Evolutionary conservation across 371 early-diverging fungal genomes (phyloP).

Genomic region (Actinomortierella wolfii): DNA sequence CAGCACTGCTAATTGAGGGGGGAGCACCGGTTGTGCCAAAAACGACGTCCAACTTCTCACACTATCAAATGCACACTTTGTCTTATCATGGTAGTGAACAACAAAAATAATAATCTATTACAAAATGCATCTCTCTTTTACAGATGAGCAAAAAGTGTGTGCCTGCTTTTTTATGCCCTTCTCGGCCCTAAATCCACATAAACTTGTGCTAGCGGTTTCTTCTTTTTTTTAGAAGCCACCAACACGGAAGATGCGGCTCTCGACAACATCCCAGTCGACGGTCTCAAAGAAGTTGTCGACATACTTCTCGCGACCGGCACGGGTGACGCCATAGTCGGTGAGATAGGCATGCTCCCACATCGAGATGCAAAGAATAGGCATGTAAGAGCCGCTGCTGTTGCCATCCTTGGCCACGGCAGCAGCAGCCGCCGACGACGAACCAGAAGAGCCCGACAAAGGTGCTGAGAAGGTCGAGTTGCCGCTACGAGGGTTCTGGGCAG

Average conservation of each 20-base stretch:
- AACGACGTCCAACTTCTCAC: too few relatives aligned
- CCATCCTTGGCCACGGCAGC: constrained; percentile 3
- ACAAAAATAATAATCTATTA: too few relatives aligned
- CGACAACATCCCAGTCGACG: constrained; percentile 57
- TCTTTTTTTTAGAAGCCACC: constrained; percentile 24
- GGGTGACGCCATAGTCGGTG: constrained; percentile 58
- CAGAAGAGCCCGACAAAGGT: constrained; percentile 6
- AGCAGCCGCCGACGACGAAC: constrained; percentile 5
- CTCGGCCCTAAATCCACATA: too few relatives aligned
- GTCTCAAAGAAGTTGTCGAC: constrained; percentile 59
- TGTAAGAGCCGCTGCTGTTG: constrained; percentile 28
- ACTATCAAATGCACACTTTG: too few relatives aligned
- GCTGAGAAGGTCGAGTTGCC: constrained; percentile 38
- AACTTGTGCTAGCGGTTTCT: too few relatives aligned
- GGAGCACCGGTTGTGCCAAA: too few relatives aligned
- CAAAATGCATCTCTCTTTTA: too few relatives aligned
- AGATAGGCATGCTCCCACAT: constrained; percentile 72
- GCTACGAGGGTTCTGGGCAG: constrained; percentile 35
- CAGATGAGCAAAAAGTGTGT: too few relatives aligned
- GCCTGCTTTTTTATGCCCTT: too few relatives aligned
- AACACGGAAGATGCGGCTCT: constrained; percentile 36
- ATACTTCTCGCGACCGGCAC: constrained; percentile 50
- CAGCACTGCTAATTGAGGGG: too few relatives aligned
- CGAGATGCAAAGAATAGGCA: constrained; percentile 56
- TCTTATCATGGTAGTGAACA: too few relatives aligned